These are phyloP conservation scores for Artemisia argyi DNA, from an alignment of 129 eudicot genomes.

Conservation along the genomic window DNA sequence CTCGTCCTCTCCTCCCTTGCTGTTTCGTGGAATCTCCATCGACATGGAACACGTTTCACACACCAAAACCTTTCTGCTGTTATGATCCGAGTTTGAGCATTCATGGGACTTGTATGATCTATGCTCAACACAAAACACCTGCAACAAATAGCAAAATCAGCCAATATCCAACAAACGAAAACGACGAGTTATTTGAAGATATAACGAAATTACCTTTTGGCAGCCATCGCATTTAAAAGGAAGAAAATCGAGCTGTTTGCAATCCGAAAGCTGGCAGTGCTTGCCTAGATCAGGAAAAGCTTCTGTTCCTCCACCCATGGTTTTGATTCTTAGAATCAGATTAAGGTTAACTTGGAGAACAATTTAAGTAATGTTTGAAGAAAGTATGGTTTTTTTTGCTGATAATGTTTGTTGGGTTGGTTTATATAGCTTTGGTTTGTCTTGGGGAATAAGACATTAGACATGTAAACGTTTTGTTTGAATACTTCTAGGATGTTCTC, in stretches of 20 bases:
- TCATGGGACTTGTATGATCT: slow-evolving; percentile 72
- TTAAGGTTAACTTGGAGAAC: slow-evolving; percentile 15
- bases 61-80: slow-evolving; percentile 72
- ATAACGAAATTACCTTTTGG: slow-evolving; percentile 44
- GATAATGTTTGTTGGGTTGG: neutral
- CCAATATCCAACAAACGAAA: neutral
- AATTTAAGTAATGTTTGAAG: slow-evolving; percentile 7
- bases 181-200: neutral
- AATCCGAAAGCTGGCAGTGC: slow-evolving; percentile 70
- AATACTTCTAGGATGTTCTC: slow-evolving; percentile 40
- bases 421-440: slow-evolving; percentile 23
- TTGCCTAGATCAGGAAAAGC: slow-evolving; percentile 85
- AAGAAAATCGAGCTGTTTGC: slow-evolving; percentile 87
- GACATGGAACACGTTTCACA: slow-evolving; percentile 77
- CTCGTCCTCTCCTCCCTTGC: slow-evolving; percentile 50
- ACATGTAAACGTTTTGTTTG: slow-evolving; percentile 9
- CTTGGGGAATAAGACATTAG: slow-evolving; percentile 32
- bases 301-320: slow-evolving; percentile 90
- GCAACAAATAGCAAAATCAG: slow-evolving; percentile 13
- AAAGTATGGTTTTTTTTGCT: neutral
- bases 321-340: neutral
- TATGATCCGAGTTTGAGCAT: slow-evolving; percentile 69
- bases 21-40: slow-evolving; percentile 66
- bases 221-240: slow-evolving; percentile 85
- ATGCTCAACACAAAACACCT: slow-evolving; percentile 85